These are phyloP conservation scores for Penicillium steckii DNA, from an alignment of 495 filamentous ascomycete genomes.

Conservation along the genomic window DNA sequence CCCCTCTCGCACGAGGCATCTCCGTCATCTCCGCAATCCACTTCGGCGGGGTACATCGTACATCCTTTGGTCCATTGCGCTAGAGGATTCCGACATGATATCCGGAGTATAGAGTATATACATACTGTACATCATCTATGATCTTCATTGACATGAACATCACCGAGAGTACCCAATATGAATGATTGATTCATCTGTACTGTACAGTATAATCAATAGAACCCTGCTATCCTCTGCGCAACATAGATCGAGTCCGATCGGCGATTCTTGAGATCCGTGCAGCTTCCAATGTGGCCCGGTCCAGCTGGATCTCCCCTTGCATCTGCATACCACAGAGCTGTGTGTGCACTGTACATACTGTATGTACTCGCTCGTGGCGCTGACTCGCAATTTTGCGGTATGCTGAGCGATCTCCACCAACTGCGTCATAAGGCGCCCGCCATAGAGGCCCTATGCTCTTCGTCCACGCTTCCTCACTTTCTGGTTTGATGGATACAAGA, in stretches of 20 bases:
- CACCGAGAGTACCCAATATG: too few relatives aligned
- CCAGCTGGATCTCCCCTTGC: slow-evolving; percentile 25
- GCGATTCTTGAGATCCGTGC: slow-evolving; percentile 22
- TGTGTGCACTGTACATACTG: neutral
- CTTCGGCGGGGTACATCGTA: neutral
- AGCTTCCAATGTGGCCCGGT: slow-evolving; percentile 14
- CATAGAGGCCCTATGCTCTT: slow-evolving; percentile 10
- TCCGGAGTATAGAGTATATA: too few relatives aligned
- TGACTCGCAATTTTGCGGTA: slow-evolving; percentile 8
- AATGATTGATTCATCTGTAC: too few relatives aligned
- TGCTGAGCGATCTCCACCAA: slow-evolving; percentile 16
- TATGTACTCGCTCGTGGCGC: neutral
- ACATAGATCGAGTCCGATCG: slow-evolving; percentile 20
- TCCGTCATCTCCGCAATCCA: neutral
- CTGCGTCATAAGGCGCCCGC: slow-evolving; percentile 26
- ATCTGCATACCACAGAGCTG: slow-evolving; percentile 15
- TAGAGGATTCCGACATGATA: neutral
- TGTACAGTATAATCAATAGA: too few relatives aligned
- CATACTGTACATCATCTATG: neutral
- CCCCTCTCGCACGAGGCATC: neutral
- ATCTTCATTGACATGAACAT: too few relatives aligned
- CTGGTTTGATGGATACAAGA: slow-evolving; percentile 20
- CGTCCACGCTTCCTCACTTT: neutral
- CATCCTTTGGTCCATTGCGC: neutral
- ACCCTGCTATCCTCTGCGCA: slow-evolving; percentile 4